Conservation (phyloP, 2,329 filamentous ascomycete species). For the Juglanconis sp. region DNA sequence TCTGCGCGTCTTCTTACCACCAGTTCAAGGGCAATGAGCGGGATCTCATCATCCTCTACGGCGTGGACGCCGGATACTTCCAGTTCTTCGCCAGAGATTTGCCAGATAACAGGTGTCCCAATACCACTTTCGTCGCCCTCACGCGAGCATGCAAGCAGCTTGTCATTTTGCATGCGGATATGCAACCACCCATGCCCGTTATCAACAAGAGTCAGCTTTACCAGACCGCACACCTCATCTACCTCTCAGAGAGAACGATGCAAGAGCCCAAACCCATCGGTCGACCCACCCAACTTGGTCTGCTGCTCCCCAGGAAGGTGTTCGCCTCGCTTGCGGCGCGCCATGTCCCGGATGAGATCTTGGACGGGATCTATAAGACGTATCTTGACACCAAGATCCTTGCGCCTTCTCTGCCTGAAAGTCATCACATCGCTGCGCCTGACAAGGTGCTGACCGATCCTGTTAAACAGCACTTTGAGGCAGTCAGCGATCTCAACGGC, state of each 20-base stretch:
- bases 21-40: slow-evolving; percentile 33
- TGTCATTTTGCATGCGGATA: slow-evolving; percentile 24
- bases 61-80: slow-evolving; percentile 26
- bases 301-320: not conserved
- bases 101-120: slow-evolving; percentile 29
- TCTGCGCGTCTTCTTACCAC: slow-evolving; percentile 30
- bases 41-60: slow-evolving; percentile 27
- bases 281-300: not conserved
- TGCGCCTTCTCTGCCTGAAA: not conserved
- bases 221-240: not conserved
- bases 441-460: slow-evolving; percentile 16
- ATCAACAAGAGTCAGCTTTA: slow-evolving; percentile 3
- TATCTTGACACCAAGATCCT: slow-evolving; percentile 19
- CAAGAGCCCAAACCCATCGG: not conserved
- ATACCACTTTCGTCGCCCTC: slow-evolving; percentile 28
- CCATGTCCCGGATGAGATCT: slow-evolving; percentile 23
- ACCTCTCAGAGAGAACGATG: not conserved
- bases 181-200: slow-evolving; percentile 24
- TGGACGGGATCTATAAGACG: slow-evolving; percentile 18
- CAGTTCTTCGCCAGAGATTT: slow-evolving; percentile 22
- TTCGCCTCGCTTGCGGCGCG: slow-evolving; percentile 23
- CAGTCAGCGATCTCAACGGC: slow-evolving; percentile 17
- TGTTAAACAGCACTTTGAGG: slow-evolving; percentile 8
- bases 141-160: slow-evolving; percentile 28
- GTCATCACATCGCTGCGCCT: slow-evolving; percentile 19